A percentile compares a stretch with the other conserved stretches of the same genome.
Evolutionary conservation across 345 rosid genomes (phyloP).

Genomic region (Carallia brachiata): DNA sequence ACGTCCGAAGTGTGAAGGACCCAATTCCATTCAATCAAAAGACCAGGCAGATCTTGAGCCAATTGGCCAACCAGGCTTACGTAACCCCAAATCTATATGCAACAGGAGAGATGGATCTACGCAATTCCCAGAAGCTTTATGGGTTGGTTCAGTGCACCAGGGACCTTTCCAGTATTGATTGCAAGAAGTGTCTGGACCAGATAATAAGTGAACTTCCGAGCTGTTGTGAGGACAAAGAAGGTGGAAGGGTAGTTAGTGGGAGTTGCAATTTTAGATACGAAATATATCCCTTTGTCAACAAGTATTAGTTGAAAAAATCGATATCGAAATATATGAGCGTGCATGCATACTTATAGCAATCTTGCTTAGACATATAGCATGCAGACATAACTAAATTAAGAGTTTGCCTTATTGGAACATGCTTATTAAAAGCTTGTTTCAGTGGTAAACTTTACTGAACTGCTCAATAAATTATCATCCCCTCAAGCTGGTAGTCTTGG

Average conservation of each 20-base stretch:
- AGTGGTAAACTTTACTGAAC: no score
- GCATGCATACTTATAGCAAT: no score
- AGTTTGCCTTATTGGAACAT: no score
- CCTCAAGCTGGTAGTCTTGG: no score
- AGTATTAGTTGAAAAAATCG: neutral
- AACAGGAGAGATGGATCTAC: neutral
- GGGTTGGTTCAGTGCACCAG: constrained; percentile 1
- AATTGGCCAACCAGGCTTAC: neutral
- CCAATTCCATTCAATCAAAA: neutral
- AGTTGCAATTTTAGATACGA: neutral
- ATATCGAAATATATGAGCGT: no score
- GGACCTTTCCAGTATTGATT: neutral
- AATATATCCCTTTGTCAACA: neutral
- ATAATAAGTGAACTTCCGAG: neutral
- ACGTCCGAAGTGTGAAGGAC: neutral
- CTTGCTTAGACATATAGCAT: no score
- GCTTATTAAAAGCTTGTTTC: no score
- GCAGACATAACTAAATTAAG: no score
- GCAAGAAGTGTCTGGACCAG: neutral
- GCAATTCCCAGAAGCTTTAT: neutral
- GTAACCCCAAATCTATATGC: neutral
- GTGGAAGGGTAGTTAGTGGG: neutral
- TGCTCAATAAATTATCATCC: no score
- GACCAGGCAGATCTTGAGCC: neutral
- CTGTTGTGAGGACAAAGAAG: neutral